Percentiles rank a stretch among this genome's conserved stretches.
phyloP scores from a whole-genome alignment of 2,329 filamentous ascomycete genomes.

The Alternaria ethzedia region DNA sequence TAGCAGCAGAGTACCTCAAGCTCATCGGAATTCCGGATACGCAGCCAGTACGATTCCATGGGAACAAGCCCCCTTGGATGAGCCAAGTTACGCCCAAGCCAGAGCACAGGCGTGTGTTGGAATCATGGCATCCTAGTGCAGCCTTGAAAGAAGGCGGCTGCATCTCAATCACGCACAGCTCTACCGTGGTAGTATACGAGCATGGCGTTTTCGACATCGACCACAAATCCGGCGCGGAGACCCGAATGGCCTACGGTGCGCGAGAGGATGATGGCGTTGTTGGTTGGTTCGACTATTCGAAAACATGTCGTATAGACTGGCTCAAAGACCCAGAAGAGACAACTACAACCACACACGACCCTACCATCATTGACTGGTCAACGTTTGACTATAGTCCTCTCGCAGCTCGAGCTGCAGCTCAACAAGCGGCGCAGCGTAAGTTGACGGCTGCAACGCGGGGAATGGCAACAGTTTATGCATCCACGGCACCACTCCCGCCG shows the following conservation, averaged over 20 bases:
- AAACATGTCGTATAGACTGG: slow-evolving; percentile 9
- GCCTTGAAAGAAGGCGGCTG: background rate
- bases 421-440: background rate
- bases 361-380: background rate
- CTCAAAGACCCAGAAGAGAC: background rate
- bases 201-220: background rate
- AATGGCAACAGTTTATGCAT: background rate
- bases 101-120: background rate
- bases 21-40: slow-evolving; percentile 19
- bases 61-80: slow-evolving; percentile 22
- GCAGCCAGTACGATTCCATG: slow-evolving; percentile 25
- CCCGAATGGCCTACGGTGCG: slow-evolving; percentile 1
- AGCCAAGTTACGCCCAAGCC: background rate
- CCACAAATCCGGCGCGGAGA: background rate
- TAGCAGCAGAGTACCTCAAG: slow-evolving; percentile 20
- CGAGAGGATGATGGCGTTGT: background rate
- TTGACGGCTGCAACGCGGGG: background rate
- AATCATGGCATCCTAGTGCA: background rate
- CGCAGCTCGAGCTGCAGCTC: background rate
- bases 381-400: slow-evolving; percentile 8
- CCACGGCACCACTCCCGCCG: background rate
- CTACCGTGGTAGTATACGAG: background rate
- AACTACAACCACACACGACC: background rate
- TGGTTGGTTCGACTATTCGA: slow-evolving; percentile 9
- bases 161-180: background rate